Percentiles rank a stretch among this genome's conserved stretches.
Conservation (phyloP, 202 grass and related monocot species). For the Schoenoplectus tabernaemontani region DNA sequence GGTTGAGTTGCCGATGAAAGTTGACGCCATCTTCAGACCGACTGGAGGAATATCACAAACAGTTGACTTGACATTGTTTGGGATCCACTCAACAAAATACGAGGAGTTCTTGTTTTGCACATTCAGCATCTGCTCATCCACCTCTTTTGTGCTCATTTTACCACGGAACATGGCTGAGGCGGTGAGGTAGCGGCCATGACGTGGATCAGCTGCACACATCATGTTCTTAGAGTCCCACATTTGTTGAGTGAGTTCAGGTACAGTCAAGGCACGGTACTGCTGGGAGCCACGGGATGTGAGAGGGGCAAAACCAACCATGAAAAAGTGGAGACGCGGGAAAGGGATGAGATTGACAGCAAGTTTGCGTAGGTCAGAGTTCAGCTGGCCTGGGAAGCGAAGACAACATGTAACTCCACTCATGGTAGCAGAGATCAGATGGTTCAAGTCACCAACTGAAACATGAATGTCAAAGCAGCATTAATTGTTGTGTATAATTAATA, state of each 20-base stretch:
- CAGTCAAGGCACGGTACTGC: conserved; percentile 59
- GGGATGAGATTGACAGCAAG: conserved; percentile 81
- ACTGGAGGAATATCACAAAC: conserved; percentile 65
- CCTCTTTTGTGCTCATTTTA: conserved; percentile 83
- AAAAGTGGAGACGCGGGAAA: conserved; percentile 83
- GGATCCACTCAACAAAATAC: conserved; percentile 77
- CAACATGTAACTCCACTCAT: conserved; percentile 90
- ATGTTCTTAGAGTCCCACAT: conserved; percentile 96
- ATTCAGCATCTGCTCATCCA: conserved; percentile 82
- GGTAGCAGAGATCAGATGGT: conserved; percentile 71
- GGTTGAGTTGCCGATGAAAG: conserved; percentile 62
- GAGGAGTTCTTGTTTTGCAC: conserved; percentile 75
- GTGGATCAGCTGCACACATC: conserved; percentile 80
- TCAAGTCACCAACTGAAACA: conserved; percentile 58
- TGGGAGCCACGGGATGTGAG: conserved; percentile 66
- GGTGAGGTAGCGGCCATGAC: conserved; percentile 70
- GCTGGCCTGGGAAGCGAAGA: conserved; percentile 79
- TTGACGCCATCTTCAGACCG: conserved; percentile 52
- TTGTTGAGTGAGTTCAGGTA: conserved; percentile 77
- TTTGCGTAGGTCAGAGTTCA: conserved; percentile 82
- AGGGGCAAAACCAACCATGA: conserved; percentile 74
- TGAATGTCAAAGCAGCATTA: not conserved
- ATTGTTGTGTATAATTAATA: not conserved
- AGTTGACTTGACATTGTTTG: conserved; percentile 65
- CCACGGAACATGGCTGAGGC: conserved; percentile 70